Conservation (phyloP, 2,329 filamentous ascomycete species). For the Colletotrichum cuscutae region DNA sequence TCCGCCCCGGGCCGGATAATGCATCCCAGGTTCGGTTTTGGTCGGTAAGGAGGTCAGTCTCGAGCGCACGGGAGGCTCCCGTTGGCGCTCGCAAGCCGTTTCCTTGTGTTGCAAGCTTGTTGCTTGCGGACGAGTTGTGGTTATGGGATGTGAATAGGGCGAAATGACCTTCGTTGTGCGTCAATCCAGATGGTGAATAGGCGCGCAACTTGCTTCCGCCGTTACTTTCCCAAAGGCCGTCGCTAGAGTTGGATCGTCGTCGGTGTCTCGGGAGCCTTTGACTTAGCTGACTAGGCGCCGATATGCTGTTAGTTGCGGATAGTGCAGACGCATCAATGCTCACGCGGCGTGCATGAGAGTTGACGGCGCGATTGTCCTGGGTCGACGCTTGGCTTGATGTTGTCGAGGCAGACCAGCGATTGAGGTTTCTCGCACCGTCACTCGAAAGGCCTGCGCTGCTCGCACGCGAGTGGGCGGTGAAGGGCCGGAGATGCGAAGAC, state of each 20-base stretch:
- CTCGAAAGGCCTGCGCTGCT: constrained; percentile 47
- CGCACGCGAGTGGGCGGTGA: constrained; percentile 44
- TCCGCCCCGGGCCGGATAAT: constrained; percentile 19
- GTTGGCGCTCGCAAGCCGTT: neutral
- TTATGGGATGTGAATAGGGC: neutral
- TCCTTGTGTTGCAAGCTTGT: neutral
- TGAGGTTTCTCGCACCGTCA: constrained; percentile 55
- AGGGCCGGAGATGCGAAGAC: neutral
- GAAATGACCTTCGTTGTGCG: neutral
- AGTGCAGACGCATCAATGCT: constrained; percentile 14
- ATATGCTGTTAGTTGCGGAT: neutral
- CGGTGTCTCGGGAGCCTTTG: neutral
- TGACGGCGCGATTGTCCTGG: neutral
- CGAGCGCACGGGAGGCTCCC: neutral
- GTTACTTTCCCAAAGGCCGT: neutral
- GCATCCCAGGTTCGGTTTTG: constrained; percentile 27
- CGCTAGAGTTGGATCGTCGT: constrained; percentile 20
- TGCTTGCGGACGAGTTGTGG: neutral
- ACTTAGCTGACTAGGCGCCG: neutral
- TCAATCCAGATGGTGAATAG: constrained; percentile 1
- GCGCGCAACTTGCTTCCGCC: neutral
- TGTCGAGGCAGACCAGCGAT: constrained; percentile 62
- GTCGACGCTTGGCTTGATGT: constrained; percentile 49
- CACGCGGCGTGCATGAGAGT: constrained; percentile 7
- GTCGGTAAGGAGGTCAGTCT: neutral